Evolutionary conservation across 257 asterid genomes (phyloP).

Genomic region (Solanum chaucha): DNA sequence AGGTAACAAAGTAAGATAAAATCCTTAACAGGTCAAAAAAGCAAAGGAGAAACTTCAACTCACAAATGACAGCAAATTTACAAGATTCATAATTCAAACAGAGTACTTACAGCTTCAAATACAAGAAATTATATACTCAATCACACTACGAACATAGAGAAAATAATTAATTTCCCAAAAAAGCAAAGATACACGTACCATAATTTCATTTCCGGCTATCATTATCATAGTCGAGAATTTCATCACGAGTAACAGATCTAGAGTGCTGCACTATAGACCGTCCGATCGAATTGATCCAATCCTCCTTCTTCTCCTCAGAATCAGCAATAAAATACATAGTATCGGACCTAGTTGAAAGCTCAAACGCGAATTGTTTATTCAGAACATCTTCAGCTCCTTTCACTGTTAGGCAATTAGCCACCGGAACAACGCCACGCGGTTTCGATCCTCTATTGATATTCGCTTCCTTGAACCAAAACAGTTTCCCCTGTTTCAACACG

Average conservation of each 20-base stretch:
- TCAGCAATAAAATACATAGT: conserved; percentile 93
- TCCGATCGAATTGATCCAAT: conserved; percentile 93
- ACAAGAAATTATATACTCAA: background rate
- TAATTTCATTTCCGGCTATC: conserved; percentile 29
- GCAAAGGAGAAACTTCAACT: background rate
- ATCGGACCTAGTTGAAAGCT: conserved; percentile 61
- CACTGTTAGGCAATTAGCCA: conserved; percentile 66
- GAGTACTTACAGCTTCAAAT: background rate
- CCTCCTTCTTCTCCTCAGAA: conserved; percentile 86
- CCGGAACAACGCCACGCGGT: conserved; percentile 86
- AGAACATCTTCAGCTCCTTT: conserved; percentile 95
- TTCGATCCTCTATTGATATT: conserved; percentile 49
- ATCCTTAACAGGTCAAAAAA: background rate
- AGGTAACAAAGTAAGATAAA: background rate
- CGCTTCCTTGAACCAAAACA: conserved; percentile 95
- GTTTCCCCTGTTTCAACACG: conserved; percentile 78
- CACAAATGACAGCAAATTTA: background rate
- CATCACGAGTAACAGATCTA: conserved; percentile 72
- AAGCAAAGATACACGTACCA: background rate
- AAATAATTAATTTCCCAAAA: background rate
- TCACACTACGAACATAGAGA: background rate
- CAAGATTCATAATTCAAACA: background rate
- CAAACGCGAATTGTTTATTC: conserved; percentile 72
- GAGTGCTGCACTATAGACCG: conserved; percentile 85
- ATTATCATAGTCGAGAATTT: conserved; percentile 75